phyloP scores from a whole-genome alignment of 495 filamentous ascomycete species.

The Clohesyomyces aquaticus region DNA sequence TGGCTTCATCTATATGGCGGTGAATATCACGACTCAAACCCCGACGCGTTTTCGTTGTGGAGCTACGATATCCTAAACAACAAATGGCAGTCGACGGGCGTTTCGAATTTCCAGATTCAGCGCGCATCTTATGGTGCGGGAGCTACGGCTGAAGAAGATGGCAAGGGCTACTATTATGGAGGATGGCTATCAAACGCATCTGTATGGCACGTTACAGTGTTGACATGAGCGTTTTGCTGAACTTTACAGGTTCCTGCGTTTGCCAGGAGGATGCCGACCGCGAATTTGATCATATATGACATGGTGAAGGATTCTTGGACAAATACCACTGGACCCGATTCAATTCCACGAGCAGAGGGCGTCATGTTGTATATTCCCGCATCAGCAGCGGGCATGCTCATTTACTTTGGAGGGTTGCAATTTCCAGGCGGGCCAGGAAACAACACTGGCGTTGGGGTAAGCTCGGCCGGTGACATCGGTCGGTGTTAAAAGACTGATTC shows the following conservation, averaged over 20 bases:
- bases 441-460: slow-evolving; percentile 28
- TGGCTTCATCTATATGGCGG: slow-evolving; percentile 57
- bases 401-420: slow-evolving; percentile 56
- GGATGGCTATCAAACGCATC: slow-evolving; percentile 54
- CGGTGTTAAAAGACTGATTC: neutral
- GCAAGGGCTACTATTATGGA: slow-evolving; percentile 50
- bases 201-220: slow-evolving; percentile 48
- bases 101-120: slow-evolving; percentile 28
- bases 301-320: slow-evolving; percentile 50
- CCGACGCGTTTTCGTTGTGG: slow-evolving; percentile 46
- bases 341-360: slow-evolving; percentile 49
- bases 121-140: slow-evolving; percentile 46
- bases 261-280: neutral
- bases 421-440: slow-evolving; percentile 28
- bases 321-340: slow-evolving; percentile 53
- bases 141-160: slow-evolving; percentile 40
- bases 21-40: slow-evolving; percentile 47
- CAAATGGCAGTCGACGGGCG: slow-evolving; percentile 46
- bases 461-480: neutral
- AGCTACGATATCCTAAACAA: slow-evolving; percentile 52
- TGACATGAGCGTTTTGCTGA: slow-evolving; percentile 35
- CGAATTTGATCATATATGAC: slow-evolving; percentile 47
- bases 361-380: slow-evolving; percentile 53
- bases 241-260: neutral
- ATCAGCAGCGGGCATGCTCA: slow-evolving; percentile 52